A percentile compares a stretch with the other conserved stretches of the same genome.
Conservation (phyloP, 2,329 filamentous ascomycete species). For the Gaeumannomyces sp. region DNA sequence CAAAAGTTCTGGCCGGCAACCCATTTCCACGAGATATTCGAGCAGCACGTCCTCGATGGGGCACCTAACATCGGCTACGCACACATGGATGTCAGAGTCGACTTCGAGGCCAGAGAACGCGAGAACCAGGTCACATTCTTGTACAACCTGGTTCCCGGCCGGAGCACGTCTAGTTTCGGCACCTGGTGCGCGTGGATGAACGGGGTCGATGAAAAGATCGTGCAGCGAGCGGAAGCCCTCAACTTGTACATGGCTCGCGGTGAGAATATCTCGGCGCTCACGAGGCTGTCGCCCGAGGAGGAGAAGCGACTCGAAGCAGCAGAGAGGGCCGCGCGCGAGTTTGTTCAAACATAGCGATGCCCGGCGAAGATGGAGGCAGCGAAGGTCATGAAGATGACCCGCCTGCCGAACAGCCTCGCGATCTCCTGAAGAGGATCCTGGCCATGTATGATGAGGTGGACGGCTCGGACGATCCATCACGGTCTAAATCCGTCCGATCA, state of each 20-base stretch:
- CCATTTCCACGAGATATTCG: constrained; percentile 68
- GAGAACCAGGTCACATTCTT: constrained; percentile 67
- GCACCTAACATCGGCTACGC: constrained; percentile 49
- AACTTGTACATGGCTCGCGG: constrained; percentile 61
- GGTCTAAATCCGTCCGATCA: not conserved
- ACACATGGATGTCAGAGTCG: constrained; percentile 65
- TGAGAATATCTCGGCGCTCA: constrained; percentile 67
- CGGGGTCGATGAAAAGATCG: constrained; percentile 65
- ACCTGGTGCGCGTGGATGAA: constrained; percentile 81
- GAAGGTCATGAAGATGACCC: not conserved
- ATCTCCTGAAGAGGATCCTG: constrained; percentile 1
- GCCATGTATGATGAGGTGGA: constrained; percentile 1
- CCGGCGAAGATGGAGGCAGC: not conserved
- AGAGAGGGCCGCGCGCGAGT: constrained; percentile 51
- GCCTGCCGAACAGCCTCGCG: not conserved
- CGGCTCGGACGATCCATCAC: not conserved
- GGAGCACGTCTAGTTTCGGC: constrained; percentile 77
- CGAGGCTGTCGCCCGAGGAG: constrained; percentile 59
- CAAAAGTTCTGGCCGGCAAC: constrained; percentile 57
- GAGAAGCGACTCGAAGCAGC: constrained; percentile 61
- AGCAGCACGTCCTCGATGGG: constrained; percentile 49
- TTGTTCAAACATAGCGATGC: constrained; percentile 31
- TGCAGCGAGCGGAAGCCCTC: constrained; percentile 71
- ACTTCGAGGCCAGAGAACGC: constrained; percentile 40
- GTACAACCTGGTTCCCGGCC: constrained; percentile 62